Percentiles rank a stretch among this genome's conserved stretches.
phyloP scores from a whole-genome alignment of 148 eudicot species.

The Diospyros kaki region DNA sequence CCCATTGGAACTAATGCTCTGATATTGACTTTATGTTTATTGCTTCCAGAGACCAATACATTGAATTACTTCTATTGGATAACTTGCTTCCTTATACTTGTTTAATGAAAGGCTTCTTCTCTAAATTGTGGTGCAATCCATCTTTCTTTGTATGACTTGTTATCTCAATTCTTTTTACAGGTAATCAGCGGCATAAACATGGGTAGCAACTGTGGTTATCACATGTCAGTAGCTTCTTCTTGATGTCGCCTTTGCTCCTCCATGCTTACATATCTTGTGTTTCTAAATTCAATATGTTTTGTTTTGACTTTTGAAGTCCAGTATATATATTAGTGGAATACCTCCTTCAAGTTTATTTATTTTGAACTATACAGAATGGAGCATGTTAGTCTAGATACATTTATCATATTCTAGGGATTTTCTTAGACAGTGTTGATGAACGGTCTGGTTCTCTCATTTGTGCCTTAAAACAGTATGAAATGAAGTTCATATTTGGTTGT shows the following conservation, averaged over 20 bases:
- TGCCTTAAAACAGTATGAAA: neutral
- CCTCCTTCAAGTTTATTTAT: neutral
- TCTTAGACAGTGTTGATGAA: neutral
- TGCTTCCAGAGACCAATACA: neutral
- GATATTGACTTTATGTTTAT: neutral
- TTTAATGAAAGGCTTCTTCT: neutral
- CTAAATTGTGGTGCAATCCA: conserved; percentile 5
- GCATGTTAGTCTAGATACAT: neutral
- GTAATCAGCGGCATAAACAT: conserved; percentile 94
- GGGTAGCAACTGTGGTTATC: conserved; percentile 97
- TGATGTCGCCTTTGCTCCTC: neutral
- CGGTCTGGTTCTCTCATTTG: neutral
- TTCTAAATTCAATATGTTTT: neutral
- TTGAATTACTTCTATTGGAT: neutral
- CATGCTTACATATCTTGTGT: neutral
- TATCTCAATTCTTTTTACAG: conserved; percentile 31
- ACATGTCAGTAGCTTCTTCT: conserved; percentile 56
- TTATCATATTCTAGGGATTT: neutral
- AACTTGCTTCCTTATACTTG: neutral
- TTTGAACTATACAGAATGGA: neutral
- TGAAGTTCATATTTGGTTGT: neutral
- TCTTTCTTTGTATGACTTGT: neutral
- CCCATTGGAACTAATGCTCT: neutral
- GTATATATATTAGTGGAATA: neutral
- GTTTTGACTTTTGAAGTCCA: neutral